Evolutionary conservation across 805 yeast genomes (phyloP).

Genomic region (Ogataea methanolica): DNA sequence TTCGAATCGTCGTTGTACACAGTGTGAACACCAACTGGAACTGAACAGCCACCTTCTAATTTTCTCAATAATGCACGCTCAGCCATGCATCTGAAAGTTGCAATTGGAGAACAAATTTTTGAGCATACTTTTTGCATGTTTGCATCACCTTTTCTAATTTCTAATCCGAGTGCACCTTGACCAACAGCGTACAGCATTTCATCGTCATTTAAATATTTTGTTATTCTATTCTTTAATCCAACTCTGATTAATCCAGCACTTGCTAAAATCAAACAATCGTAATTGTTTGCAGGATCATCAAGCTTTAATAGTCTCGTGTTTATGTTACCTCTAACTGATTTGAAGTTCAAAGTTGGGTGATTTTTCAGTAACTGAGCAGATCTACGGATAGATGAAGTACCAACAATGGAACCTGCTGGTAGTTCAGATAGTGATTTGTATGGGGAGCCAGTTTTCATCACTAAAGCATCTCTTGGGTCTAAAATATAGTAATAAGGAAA

Average conservation of each 20-base stretch:
- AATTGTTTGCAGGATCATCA: conserved; percentile 60
- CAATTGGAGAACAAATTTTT: conserved; percentile 57
- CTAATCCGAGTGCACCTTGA: conserved; percentile 97
- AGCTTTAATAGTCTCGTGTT: conserved; percentile 79
- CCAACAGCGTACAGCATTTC: conserved; percentile 96
- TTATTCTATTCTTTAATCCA: conserved; percentile 69
- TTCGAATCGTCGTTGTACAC: conserved; percentile 37
- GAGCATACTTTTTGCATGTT: conserved; percentile 54
- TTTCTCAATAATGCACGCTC: conserved; percentile 84
- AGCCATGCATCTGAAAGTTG: conserved; percentile 76
- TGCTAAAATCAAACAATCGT: conserved; percentile 75
- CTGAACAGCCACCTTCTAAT: conserved; percentile 97
- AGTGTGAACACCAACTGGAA: conserved; percentile 90
- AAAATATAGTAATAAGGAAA: neutral
- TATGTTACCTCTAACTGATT: conserved; percentile 79
- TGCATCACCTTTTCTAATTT: conserved; percentile 69
- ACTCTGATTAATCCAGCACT: conserved; percentile 85
- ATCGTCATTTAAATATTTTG: conserved; percentile 62
- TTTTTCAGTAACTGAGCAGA: conserved; percentile 82
- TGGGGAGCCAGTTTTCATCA: conserved; percentile 62
- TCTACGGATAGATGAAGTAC: conserved; percentile 91
- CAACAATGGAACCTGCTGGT: conserved; percentile 83
- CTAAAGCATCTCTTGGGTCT: conserved; percentile 91
- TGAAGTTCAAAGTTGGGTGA: conserved; percentile 73
- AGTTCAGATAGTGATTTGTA: conserved; percentile 66